A percentile compares a stretch with the other conserved stretches of the same genome.
phyloP scores from a whole-genome alignment of 306 rosid species.

The Quercus agrifolia region DNA sequence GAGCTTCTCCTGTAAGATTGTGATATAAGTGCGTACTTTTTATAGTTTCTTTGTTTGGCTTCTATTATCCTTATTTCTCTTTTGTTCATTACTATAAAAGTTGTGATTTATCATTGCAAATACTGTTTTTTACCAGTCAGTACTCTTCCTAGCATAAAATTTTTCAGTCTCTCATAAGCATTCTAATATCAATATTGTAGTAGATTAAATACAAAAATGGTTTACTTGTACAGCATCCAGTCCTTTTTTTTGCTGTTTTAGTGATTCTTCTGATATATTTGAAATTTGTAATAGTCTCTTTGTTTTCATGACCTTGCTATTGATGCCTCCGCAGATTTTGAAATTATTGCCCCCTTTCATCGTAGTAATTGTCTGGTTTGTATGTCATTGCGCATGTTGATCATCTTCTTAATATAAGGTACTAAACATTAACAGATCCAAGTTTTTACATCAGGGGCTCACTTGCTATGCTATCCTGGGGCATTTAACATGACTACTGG shows the following conservation, averaged over 20 bases:
- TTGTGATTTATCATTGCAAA: not conserved
- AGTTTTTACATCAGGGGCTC: constrained; percentile 77
- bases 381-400: not conserved
- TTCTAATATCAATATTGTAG: not conserved
- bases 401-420: not conserved
- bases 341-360: constrained; percentile 1
- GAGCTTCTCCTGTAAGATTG: not conserved
- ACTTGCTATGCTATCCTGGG: constrained; percentile 95
- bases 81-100: not conserved
- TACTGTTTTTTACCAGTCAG: not conserved
- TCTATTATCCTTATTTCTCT: not conserved
- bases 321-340: not conserved
- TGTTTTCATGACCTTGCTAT: too few species aligned
- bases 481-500: constrained; percentile 99
- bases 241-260: not conserved
- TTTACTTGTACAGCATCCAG: not conserved
- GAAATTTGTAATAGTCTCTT: too few species aligned
- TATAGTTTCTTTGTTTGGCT: not conserved
- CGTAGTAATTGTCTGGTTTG: constrained; percentile 3
- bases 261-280: too few species aligned
- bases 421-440: constrained; percentile 19
- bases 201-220: too few species aligned
- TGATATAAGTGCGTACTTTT: not conserved
- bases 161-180: not conserved
- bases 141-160: not conserved